phyloP scores from a whole-genome alignment of 352 stramenopile species.

The Stephanocyclus meneghinianus region DNA sequence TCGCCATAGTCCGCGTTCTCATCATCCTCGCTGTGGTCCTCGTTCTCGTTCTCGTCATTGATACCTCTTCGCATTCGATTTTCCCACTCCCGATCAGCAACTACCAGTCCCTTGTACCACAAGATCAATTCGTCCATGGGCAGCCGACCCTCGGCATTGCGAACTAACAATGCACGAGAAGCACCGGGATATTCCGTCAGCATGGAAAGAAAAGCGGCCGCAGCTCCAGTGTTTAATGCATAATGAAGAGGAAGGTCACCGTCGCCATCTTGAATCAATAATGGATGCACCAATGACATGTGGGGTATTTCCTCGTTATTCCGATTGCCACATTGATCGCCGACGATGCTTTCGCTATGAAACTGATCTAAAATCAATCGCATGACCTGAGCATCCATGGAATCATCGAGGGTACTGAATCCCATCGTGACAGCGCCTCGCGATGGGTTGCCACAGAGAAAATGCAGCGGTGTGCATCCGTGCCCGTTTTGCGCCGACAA shows the following conservation, averaged over 20 bases:
- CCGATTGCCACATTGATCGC: neutral
- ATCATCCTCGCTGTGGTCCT: constrained; percentile 8
- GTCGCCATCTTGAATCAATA: constrained; percentile 37
- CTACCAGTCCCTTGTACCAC: constrained; percentile 11
- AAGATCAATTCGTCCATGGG: constrained; percentile 38
- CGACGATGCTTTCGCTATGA: neutral
- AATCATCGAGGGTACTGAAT: too few relatives aligned
- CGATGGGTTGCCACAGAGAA: constrained; percentile 19
- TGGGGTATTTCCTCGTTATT: neutral
- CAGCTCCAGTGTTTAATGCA: constrained; percentile 22
- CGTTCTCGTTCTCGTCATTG: constrained; percentile 3
- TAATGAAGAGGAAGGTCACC: constrained; percentile 43
- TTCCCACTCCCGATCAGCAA: too few relatives aligned
- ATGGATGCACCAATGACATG: constrained; percentile 13
- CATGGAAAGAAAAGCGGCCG: neutral
- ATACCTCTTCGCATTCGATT: too few relatives aligned
- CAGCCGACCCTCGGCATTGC: constrained; percentile 24
- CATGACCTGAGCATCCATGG: constrained; percentile 13
- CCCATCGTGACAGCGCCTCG: too few relatives aligned
- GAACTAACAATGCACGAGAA: constrained; percentile 14
- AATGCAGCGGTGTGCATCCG: constrained; percentile 40
- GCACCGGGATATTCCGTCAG: constrained; percentile 22
- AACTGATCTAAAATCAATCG: constrained; percentile 7
- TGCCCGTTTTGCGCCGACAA: constrained; percentile 31
- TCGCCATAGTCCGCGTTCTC: constrained; percentile 10